These are phyloP conservation scores for Cyphellophora europaea DNA, from an alignment of 2,329 filamentous ascomycete genomes.

Conservation along the genomic window DNA sequence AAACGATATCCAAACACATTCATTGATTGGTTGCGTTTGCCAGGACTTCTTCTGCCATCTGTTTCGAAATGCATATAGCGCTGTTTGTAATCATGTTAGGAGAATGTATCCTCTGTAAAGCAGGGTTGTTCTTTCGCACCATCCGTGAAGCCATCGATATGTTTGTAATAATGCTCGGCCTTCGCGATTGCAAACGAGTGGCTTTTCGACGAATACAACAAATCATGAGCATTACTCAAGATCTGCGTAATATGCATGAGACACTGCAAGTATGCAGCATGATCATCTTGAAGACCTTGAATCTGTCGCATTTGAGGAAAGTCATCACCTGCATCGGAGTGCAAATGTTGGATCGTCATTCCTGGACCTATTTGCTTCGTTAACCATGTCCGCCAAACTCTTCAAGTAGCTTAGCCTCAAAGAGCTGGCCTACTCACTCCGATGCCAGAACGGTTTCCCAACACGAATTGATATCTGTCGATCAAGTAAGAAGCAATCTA, in stretches of 20 bases:
- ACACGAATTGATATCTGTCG: constrained; percentile 9
- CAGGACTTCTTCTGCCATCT: constrained; percentile 8
- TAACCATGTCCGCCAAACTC: too few relatives aligned
- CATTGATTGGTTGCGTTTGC: constrained; percentile 8
- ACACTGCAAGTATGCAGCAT: constrained; percentile 10
- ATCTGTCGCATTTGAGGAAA: constrained; percentile 9
- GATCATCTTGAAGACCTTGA: constrained; percentile 5
- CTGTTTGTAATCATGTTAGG: constrained; percentile 1
- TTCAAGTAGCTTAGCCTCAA: too few relatives aligned
- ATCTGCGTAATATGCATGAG: constrained; percentile 8
- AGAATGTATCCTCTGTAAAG: too few relatives aligned
- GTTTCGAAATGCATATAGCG: constrained; percentile 7
- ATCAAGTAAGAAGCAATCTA: constrained; percentile 9
- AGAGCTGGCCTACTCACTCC: constrained; percentile 7
- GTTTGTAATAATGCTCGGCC: constrained; percentile 8
- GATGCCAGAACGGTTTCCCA: constrained; percentile 9
- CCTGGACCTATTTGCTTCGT: constrained; percentile 5
- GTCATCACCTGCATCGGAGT: constrained; percentile 7
- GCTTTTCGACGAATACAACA: constrained; percentile 8
- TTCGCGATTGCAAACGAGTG: constrained; percentile 8
- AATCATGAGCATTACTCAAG: constrained; percentile 7
- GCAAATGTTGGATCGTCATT: constrained; percentile 7
- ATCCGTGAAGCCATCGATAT: constrained; percentile 8
- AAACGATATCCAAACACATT: constrained; percentile 11
- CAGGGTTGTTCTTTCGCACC: too few relatives aligned